phyloP scores from a whole-genome alignment of 495 filamentous ascomycete genomes.

The Aspergillus cavernicola region DNA sequence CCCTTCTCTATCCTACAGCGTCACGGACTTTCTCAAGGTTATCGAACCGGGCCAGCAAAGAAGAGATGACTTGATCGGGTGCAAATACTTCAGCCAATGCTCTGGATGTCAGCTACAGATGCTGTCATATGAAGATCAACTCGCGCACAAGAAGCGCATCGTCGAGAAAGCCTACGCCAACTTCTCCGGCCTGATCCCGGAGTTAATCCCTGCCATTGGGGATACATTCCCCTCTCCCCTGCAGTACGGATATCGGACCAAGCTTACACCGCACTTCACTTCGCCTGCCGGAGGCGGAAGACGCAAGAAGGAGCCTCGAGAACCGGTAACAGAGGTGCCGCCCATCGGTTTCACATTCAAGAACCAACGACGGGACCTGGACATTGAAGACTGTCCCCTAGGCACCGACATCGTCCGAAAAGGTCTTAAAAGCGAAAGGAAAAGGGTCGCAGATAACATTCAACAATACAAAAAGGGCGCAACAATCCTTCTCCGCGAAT shows the following conservation, averaged over 20 bases:
- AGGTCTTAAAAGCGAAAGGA: slow-evolving; percentile 71
- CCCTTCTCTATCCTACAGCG: slow-evolving; percentile 55
- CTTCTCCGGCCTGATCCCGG: slow-evolving; percentile 76
- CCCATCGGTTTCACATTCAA: slow-evolving; percentile 91
- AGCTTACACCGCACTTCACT: slow-evolving; percentile 93
- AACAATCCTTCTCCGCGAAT: slow-evolving; percentile 85
- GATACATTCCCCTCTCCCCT: slow-evolving; percentile 87
- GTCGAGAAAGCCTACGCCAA: slow-evolving; percentile 90
- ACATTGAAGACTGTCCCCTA: slow-evolving; percentile 97
- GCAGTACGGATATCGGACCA: slow-evolving; percentile 91
- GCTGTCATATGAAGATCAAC: slow-evolving; percentile 83
- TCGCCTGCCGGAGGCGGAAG: slow-evolving; percentile 51
- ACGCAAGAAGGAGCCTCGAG: slow-evolving; percentile 31
- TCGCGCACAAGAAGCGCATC: slow-evolving; percentile 76
- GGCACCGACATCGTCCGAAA: slow-evolving; percentile 77
- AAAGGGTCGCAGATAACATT: slow-evolving; percentile 65
- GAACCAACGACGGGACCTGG: slow-evolving; percentile 64
- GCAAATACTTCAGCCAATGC: slow-evolving; percentile 82
- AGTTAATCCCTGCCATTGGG: slow-evolving; percentile 68
- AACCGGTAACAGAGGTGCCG: slow-evolving; percentile 53
- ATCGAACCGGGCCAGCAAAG: slow-evolving; percentile 67
- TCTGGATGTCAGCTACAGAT: slow-evolving; percentile 97
- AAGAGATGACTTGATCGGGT: slow-evolving; percentile 71
- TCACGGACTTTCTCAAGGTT: slow-evolving; percentile 78
- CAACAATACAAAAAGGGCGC: slow-evolving; percentile 73